These are phyloP conservation scores for Athelia psychrophila DNA, from an alignment of 1,284 basidiomycete genomes.

Conservation along the genomic window DNA sequence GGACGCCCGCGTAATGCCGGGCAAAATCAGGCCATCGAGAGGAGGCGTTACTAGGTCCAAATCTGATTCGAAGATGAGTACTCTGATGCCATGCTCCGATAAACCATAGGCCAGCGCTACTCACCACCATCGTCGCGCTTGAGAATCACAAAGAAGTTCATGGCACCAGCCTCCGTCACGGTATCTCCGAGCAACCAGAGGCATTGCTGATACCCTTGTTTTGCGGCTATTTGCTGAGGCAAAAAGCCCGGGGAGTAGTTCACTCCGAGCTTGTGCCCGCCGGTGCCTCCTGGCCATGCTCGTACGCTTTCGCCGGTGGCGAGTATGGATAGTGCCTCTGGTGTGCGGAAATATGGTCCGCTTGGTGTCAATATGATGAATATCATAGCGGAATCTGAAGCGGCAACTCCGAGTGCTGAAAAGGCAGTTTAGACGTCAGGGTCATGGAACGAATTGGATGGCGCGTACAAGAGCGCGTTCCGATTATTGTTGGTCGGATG, in stretches of 20 bases:
- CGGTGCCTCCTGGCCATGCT: constrained; percentile 82
- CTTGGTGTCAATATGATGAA: constrained; percentile 69
- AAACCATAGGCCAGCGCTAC: too few species aligned
- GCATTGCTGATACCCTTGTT: constrained; percentile 62
- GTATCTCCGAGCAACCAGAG: neutral
- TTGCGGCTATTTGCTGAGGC: constrained; percentile 59
- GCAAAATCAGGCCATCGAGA: constrained; percentile 73
- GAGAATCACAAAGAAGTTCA: constrained; percentile 69
- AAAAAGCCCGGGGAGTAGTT: constrained; percentile 74
- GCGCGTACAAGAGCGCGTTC: constrained; percentile 61
- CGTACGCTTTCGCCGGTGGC: constrained; percentile 70
- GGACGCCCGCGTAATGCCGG: constrained; percentile 75
- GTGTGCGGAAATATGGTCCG: constrained; percentile 71
- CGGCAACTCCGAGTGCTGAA: constrained; percentile 60
- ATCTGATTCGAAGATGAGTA: constrained; percentile 29
- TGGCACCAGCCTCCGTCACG: constrained; percentile 31
- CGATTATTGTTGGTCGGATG: constrained; percentile 81
- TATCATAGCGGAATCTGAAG: constrained; percentile 68
- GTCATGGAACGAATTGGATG: neutral
- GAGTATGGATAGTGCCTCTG: constrained; percentile 68
- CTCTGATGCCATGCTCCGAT: neutral
- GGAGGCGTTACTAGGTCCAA: constrained; percentile 72
- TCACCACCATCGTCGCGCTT: constrained; percentile 43
- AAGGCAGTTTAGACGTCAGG: neutral
- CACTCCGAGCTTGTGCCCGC: constrained; percentile 60